Conservation (phyloP, 2,329 filamentous ascomycete genomes). For the Paraconiothyrium brasiliense region DNA sequence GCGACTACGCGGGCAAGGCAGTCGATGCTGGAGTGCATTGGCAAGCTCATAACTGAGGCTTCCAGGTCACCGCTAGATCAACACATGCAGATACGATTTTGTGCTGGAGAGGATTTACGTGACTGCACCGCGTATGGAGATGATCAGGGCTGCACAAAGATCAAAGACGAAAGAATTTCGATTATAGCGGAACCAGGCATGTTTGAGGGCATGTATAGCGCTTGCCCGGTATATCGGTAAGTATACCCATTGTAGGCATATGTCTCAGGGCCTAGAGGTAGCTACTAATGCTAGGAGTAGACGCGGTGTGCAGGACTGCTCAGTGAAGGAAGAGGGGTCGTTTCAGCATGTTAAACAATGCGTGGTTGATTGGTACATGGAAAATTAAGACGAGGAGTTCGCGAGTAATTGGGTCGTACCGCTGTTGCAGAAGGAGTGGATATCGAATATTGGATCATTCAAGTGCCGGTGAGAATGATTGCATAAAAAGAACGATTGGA, state of each 20-base stretch:
- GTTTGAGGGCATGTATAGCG: constrained; percentile 4
- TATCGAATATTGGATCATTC: constrained; percentile 12
- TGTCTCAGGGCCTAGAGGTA: background rate
- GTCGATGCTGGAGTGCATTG: constrained; percentile 3
- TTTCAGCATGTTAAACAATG: constrained; percentile 2
- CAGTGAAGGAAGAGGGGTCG: background rate
- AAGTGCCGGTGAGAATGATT: background rate
- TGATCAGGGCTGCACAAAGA: background rate
- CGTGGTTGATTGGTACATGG: constrained; percentile 8
- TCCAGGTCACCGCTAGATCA: background rate
- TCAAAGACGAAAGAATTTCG: background rate
- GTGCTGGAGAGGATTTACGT: background rate
- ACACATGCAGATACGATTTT: constrained; percentile 8
- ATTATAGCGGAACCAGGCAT: constrained; percentile 7
- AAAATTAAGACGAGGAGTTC: background rate
- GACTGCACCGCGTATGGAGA: constrained; percentile 4
- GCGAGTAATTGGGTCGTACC: constrained; percentile 6
- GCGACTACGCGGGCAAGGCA: constrained; percentile 1
- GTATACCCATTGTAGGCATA: background rate
- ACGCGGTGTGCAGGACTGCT: constrained; percentile 11
- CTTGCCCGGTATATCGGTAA: constrained; percentile 7
- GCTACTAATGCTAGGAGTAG: background rate
- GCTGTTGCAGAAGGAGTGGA: constrained; percentile 6
- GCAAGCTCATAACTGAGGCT: background rate
- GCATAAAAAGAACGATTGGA: background rate